phyloP scores from a whole-genome alignment of 2,329 filamentous ascomycete genomes.

The Beauveria medogensis region DNA sequence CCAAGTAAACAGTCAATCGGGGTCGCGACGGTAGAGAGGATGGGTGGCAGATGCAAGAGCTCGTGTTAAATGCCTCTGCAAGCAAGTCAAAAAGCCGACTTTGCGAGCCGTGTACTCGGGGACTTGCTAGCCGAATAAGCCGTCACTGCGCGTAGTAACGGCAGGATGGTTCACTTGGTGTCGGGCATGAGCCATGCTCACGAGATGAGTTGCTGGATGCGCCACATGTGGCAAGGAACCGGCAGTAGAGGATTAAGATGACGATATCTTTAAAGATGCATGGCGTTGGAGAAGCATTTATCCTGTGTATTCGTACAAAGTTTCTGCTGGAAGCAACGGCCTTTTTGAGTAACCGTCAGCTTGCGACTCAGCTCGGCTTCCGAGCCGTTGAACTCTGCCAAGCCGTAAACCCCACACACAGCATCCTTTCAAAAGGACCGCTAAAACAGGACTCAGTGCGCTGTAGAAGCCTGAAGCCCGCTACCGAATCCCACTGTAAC shows the following conservation, averaged over 20 bases:
- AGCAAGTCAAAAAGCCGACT: not conserved
- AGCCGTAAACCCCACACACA: not conserved
- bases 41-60: not conserved
- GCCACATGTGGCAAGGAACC: not conserved
- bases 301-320: not conserved
- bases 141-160: not conserved
- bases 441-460: not conserved
- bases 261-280: not conserved
- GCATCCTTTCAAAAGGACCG: not conserved
- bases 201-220: not conserved
- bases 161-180: not conserved
- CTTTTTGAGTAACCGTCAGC: not conserved
- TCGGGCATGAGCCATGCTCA: not conserved
- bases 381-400: constrained; percentile 1
- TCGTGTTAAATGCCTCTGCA: not conserved
- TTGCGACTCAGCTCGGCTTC: not conserved
- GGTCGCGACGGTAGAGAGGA: no score
- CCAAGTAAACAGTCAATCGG: no score
- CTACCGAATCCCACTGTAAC: not conserved
- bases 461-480: not conserved
- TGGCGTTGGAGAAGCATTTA: not conserved
- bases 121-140: not conserved
- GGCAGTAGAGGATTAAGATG: not conserved
- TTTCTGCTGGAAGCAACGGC: not conserved
- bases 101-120: not conserved